Base-by-base conservation (phyloP, 108 stramenopile genomes). In the Mediolabrus comicus region DNA sequence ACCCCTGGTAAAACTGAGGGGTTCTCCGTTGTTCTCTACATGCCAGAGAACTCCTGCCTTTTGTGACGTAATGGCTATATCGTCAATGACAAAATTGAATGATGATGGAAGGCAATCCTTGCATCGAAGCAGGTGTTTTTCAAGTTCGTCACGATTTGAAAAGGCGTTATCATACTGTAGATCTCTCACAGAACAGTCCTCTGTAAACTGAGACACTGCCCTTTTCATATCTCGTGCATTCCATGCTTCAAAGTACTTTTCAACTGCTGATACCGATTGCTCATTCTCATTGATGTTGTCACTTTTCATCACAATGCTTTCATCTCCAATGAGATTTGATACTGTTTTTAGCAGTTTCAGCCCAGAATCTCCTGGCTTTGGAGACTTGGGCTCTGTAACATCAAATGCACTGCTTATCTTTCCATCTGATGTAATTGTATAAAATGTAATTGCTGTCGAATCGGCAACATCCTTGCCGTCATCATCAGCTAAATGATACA, bases 181-280 rank as follows among this genome's bases (percentile, higher is more conserved):
- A 58, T 84, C 83, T 54, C 77, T 72, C 51, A 81, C 69, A 0
- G 39, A 4, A 33, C 77, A 78, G 61, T 87, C 83, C 6, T 86
- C 57, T 3, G 77, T 54, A 70, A 92, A 95, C 4, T 76, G 38
- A 31, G 77, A 55, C 11, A 72, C 59, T 12, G 90, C 93, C 17
- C 16, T 39, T n/a, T 59, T 63, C 81, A 91, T 90, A 69, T 91
- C 87, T 16, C 90, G 86, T 17, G 72, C 43, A 61, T 90, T 95
- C 93, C 93, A 95, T 53, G 86, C 84, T n/a, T 64, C 70, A 75
- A 84, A 86, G 59, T 86, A 89, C 53, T 70, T 32, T 55, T 82
- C 78, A 9, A 86, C 81, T 12, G 70, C 32, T 8, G 73, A 65
- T 26, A 29, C 3, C 1, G 55, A 28, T 26, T 38, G n/a, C 29